Conservation (phyloP, 2,329 filamentous ascomycete species). For the Chaetomiaceae sp. region DNA sequence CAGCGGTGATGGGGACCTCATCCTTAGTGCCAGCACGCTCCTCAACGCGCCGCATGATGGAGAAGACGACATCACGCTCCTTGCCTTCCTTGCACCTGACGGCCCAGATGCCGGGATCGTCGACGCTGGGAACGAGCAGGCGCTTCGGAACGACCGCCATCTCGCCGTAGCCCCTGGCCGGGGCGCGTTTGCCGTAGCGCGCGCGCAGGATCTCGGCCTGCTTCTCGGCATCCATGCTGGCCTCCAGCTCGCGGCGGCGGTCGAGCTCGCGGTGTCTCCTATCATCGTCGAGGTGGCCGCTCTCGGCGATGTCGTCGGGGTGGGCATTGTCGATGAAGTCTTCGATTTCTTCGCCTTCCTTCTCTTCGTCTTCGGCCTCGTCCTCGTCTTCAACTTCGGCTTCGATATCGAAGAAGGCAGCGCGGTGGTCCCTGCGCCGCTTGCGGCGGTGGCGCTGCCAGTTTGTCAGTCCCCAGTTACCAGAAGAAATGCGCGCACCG, state of each 20-base stretch:
- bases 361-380: conserved; percentile 81
- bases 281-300: conserved; percentile 79
- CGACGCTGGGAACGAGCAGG: conserved; percentile 82
- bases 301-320: conserved; percentile 81
- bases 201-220: conserved; percentile 82
- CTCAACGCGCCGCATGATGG: conserved; percentile 82
- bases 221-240: conserved; percentile 88
- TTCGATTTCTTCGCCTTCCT: conserved; percentile 77
- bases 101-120: conserved; percentile 95
- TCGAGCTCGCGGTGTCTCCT: conserved; percentile 91
- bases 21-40: conserved; percentile 75
- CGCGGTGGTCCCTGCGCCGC: conserved; percentile 67
- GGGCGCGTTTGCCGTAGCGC: conserved; percentile 77
- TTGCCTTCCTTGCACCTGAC: conserved; percentile 93
- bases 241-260: conserved; percentile 79
- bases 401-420: conserved; percentile 94
- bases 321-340: conserved; percentile 87
- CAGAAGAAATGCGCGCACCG: neutral
- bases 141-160: conserved; percentile 77
- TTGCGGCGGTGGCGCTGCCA: conserved; percentile 67
- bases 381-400: conserved; percentile 97
- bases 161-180: conserved; percentile 60
- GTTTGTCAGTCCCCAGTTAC: conserved; percentile 16
- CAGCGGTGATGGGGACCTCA: conserved; percentile 78
- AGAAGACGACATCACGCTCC: conserved; percentile 84